Base-by-base conservation (phyloP, 495 filamentous ascomycete species). In the Lasiosphaeria hispida region DNA sequence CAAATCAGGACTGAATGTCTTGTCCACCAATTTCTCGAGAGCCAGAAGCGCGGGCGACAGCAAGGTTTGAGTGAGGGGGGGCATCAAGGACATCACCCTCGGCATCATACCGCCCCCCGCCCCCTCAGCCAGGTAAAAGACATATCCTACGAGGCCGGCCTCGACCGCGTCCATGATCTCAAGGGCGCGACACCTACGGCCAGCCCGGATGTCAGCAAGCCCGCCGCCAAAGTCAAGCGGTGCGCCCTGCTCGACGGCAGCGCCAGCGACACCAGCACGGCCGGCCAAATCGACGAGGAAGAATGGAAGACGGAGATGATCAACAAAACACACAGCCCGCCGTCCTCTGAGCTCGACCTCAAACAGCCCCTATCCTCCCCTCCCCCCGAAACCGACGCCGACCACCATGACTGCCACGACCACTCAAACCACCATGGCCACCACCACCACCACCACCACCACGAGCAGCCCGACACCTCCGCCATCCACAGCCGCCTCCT, bases 1-100 rank as follows among this genome's bases (percentile, higher is more conserved):
- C 77, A 78, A 48, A 49, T 72, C 9, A 91, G 66, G 56, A 71
- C 88, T 0, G 83, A 88, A 55, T 96, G 91, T 67, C 85, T 92
- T 58, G 90, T 96, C 6, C 92, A 96, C 68, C 82, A 87, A 17
- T 79, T 96, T 7, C 84, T 96, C 33, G 88, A 86, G 51, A 52
- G 75, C 69, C 75, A 80, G 65, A 75, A 72, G 60, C 37, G 50
- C 35, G 47, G 50, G 0, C 13, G 18, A 33, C 23, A 36, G 10
- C 61, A 59, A 40, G 62, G 35, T 51, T 45, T 7, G 43, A 57
- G 23, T 5, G 23, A 30, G 23, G 23, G 23, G 23, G 23, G 23
- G 23, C 23, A 30, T 30, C 23, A 33, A 4, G 1, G 5, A 14
- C 52, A 48, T 40, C 41, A 48, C 11, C 1, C 11, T 36, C 3